phyloP scores from a whole-genome alignment of 345 rosid genomes.

The Limnanthes douglasii region DNA sequence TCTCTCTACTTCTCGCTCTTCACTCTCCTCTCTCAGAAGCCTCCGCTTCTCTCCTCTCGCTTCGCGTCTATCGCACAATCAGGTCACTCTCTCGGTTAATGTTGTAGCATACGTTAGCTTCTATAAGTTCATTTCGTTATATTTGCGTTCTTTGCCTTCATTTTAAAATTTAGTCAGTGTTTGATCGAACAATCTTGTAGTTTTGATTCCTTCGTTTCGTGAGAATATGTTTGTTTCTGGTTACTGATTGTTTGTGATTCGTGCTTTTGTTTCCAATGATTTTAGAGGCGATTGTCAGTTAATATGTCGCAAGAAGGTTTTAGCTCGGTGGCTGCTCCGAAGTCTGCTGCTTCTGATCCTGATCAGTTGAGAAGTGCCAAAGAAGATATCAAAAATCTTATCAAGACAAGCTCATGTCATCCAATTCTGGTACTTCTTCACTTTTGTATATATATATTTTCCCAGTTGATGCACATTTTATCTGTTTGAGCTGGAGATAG shows the following conservation, averaged over 20 bases:
- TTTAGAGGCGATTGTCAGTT: slow-evolving; percentile 26
- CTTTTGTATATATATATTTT: not conserved
- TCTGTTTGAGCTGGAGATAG: not conserved
- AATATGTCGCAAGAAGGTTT: slow-evolving; percentile 16
- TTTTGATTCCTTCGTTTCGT: not conserved
- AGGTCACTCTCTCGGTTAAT: slow-evolving; percentile 19
- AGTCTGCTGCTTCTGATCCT: slow-evolving; percentile 58
- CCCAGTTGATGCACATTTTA: not conserved
- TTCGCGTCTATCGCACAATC: slow-evolving; percentile 23
- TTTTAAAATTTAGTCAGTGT: not conserved
- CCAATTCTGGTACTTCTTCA: slow-evolving; percentile 49
- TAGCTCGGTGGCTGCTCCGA: slow-evolving; percentile 24
- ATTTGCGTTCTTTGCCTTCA: not conserved
- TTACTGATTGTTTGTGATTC: not conserved
- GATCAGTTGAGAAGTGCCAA: slow-evolving; percentile 71
- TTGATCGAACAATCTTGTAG: not conserved
- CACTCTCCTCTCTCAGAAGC: slow-evolving; percentile 29
- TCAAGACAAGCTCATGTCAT: slow-evolving; percentile 59
- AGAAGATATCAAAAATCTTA: slow-evolving; percentile 76
- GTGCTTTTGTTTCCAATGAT: not conserved
- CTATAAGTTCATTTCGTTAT: not conserved
- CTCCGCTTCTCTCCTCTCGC: slow-evolving; percentile 34
- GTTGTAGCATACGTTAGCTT: not conserved
- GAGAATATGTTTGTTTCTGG: not conserved
- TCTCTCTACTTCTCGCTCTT: slow-evolving; percentile 11